A percentile compares a stretch with the other conserved stretches of the same genome.
Evolutionary conservation across 352 stramenopile species (phyloP).

Genomic region (Paralagenidium karlingii): DNA sequence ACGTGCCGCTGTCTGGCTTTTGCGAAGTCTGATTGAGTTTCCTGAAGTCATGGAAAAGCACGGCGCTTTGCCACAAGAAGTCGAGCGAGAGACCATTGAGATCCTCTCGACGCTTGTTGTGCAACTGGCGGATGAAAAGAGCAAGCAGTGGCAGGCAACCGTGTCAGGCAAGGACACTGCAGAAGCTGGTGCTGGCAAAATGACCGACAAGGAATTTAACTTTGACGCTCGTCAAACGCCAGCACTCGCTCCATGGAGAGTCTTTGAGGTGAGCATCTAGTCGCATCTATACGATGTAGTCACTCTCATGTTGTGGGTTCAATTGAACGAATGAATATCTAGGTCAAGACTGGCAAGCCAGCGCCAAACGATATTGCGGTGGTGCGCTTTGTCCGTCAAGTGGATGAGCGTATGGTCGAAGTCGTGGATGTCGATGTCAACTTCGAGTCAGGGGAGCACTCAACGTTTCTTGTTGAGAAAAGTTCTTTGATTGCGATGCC

Average conservation of each 20-base stretch:
- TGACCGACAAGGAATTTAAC: no score
- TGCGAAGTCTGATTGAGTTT: constrained; percentile 77
- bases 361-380: constrained; percentile 75
- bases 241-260: constrained; percentile 61
- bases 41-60: constrained; percentile 53
- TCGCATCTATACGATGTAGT: no score
- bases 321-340: no score
- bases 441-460: constrained; percentile 79
- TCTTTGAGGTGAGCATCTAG: constrained; percentile 54
- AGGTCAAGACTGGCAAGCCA: constrained; percentile 65
- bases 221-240: constrained; percentile 32
- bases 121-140: constrained; percentile 65
- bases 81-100: constrained; percentile 61
- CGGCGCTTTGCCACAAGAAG: constrained; percentile 24
- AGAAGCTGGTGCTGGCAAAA: constrained; percentile 36
- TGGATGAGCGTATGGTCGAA: constrained; percentile 61
- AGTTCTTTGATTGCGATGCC: constrained; percentile 49
- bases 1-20: constrained; percentile 65
- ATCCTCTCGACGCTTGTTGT: constrained; percentile 60
- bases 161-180: no score
- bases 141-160: no score
- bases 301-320: no score
- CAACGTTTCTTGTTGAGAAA: constrained; percentile 59
- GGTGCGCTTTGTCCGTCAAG: constrained; percentile 66
- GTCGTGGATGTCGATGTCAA: constrained; percentile 83